Evolutionary conservation across 2,329 filamentous ascomycete genomes (phyloP).

Genomic region (Raffaelea ambrosiae): DNA sequence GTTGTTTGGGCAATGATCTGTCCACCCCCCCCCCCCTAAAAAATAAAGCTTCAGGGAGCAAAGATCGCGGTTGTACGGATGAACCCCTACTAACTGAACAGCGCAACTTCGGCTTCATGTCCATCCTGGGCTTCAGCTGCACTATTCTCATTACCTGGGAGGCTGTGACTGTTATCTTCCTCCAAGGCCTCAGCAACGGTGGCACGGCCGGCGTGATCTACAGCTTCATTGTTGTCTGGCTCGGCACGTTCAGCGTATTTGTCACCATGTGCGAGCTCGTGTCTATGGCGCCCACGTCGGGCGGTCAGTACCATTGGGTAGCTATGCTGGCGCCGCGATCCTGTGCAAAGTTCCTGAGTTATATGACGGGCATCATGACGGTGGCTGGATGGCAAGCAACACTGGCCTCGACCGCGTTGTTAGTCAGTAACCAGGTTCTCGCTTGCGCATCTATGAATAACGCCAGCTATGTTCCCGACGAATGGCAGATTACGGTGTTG

Average conservation of each 20-base stretch:
- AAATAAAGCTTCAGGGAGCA: too few species aligned
- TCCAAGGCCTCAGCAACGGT: slow-evolving; percentile 36
- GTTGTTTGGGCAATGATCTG: too few species aligned
- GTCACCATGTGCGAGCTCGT: slow-evolving; percentile 31
- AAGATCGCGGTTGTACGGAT: too few species aligned
- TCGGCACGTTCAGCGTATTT: slow-evolving; percentile 35
- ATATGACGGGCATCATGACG: slow-evolving; percentile 42
- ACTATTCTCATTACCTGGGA: slow-evolving; percentile 48
- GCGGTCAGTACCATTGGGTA: slow-evolving; percentile 55
- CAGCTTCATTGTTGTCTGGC: slow-evolving; percentile 38
- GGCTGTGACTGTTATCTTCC: slow-evolving; percentile 18
- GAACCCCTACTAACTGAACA: slow-evolving; percentile 12
- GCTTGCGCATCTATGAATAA: slow-evolving; percentile 32
- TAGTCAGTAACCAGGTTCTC: slow-evolving; percentile 39
- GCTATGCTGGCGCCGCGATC: slow-evolving; percentile 40
- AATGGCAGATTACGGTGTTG: slow-evolving; percentile 41
- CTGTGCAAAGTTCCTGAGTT: slow-evolving; percentile 45
- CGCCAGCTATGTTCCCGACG: slow-evolving; percentile 25
- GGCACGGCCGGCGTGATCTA: slow-evolving; percentile 45
- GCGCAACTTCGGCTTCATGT: slow-evolving; percentile 40
- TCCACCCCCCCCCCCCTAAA: too few species aligned
- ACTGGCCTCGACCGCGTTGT: slow-evolving; percentile 28
- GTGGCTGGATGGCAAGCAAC: slow-evolving; percentile 38
- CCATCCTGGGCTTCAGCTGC: slow-evolving; percentile 43
- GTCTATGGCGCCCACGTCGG: slow-evolving; percentile 39